phyloP scores from a whole-genome alignment of 176 grass and related monocot genomes.

The Thalia dealbata region DNA sequence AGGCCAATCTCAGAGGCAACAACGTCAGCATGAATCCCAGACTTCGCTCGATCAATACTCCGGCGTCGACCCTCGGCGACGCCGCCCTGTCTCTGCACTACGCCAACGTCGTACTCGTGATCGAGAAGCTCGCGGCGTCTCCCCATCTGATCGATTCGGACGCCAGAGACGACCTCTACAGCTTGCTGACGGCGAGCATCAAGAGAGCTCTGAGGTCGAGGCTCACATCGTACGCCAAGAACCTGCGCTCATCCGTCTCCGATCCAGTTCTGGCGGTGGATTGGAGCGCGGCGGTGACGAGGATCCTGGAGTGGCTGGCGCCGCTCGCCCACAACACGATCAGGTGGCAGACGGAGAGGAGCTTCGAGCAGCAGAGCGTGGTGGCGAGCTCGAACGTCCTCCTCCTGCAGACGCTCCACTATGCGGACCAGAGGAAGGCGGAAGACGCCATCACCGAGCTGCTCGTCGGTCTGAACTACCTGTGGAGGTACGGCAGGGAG shows the following conservation, averaged over 20 bases:
- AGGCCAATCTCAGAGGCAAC: neutral
- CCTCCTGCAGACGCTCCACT: constrained; percentile 77
- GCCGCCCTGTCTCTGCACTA: constrained; percentile 56
- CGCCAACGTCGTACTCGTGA: constrained; percentile 53
- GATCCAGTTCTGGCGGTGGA: constrained; percentile 41
- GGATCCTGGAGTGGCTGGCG: constrained; percentile 58
- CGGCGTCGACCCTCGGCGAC: constrained; percentile 32
- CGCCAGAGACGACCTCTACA: constrained; percentile 58
- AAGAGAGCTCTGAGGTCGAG: constrained; percentile 38
- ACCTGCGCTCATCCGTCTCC: neutral
- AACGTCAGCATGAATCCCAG: neutral
- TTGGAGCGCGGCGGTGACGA: constrained; percentile 44
- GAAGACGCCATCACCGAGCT: constrained; percentile 60
- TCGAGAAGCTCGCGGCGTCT: constrained; percentile 40
- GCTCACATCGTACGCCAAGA: constrained; percentile 24
- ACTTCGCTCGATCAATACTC: constrained; percentile 21
- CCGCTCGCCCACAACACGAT: constrained; percentile 75
- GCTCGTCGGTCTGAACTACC: constrained; percentile 51
- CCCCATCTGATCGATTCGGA: constrained; percentile 48
- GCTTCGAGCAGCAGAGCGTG: constrained; percentile 43
- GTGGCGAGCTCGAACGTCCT: constrained; percentile 30
- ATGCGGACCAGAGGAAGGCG: constrained; percentile 47
- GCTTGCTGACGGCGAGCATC: constrained; percentile 43
- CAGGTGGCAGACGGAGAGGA: constrained; percentile 60
- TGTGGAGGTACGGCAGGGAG: constrained; percentile 50